Percentiles rank a stretch among this genome's conserved stretches.
phyloP scores from a whole-genome alignment of 352 stramenopile genomes.

The Phytophthora chlamydospora region DNA sequence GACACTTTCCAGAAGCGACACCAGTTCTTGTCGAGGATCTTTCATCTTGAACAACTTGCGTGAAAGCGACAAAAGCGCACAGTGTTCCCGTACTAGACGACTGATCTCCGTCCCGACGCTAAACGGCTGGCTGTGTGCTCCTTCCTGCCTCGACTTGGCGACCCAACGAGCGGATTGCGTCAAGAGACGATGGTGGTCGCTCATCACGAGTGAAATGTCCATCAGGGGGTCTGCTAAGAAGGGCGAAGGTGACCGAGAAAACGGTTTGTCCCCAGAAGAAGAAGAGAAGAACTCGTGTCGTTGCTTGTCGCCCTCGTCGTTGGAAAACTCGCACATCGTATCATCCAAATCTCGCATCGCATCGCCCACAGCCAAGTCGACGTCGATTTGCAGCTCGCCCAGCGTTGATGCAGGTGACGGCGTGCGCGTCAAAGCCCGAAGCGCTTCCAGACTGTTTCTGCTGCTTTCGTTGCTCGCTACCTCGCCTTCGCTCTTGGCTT shows the following conservation, averaged over 20 bases:
- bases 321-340: constrained; percentile 23
- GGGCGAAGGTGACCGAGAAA: constrained; percentile 20
- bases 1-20: constrained; percentile 57
- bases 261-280: not conserved
- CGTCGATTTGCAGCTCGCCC: constrained; percentile 30
- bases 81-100: constrained; percentile 61
- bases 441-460: constrained; percentile 38
- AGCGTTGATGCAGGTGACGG: constrained; percentile 32
- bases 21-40: constrained; percentile 54
- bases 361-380: constrained; percentile 23
- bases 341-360: constrained; percentile 7
- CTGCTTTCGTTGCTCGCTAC: constrained; percentile 52
- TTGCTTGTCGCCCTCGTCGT: constrained; percentile 16
- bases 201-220: constrained; percentile 82
- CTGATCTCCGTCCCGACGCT: constrained; percentile 59
- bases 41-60: constrained; percentile 57
- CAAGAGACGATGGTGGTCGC: constrained; percentile 69
- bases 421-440: constrained; percentile 39
- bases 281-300: constrained; percentile 11
- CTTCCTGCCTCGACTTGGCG: constrained; percentile 38
- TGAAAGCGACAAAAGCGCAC: constrained; percentile 52
- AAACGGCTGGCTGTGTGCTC: constrained; percentile 3
- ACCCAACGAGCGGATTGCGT: constrained; percentile 58
- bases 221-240: constrained; percentile 64
- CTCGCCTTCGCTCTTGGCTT: constrained; percentile 29